Evolutionary conservation across 306 rosid species (phyloP).

Genomic region (Castanea mollissima): DNA sequence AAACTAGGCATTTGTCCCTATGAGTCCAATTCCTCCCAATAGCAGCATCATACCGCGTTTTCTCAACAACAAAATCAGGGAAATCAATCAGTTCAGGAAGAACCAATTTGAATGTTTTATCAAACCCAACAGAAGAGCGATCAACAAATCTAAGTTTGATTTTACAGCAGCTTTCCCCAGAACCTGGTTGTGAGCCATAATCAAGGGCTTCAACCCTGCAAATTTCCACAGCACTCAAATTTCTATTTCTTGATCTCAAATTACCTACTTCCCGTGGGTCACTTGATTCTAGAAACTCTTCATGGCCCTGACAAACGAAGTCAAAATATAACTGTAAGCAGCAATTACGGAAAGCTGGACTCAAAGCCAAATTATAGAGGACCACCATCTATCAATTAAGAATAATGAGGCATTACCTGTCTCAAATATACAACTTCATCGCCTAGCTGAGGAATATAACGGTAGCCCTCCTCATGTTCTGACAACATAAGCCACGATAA

Average conservation of each 20-base stretch:
- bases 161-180: conserved; percentile 87
- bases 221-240: conserved; percentile 52
- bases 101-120: conserved; percentile 48
- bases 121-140: conserved; percentile 45
- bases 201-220: conserved; percentile 72
- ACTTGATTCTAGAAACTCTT: conserved; percentile 48
- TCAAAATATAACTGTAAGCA: conserved; percentile 13
- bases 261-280: conserved; percentile 33
- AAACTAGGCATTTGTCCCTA: conserved; percentile 70
- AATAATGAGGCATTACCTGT: conserved; percentile 50
- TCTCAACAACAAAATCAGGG: conserved; percentile 83
- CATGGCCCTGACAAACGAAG: conserved; percentile 68
- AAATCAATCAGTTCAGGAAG: conserved; percentile 70
- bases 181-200: conserved; percentile 62
- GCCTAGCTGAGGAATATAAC: conserved; percentile 87
- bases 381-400: not conserved
- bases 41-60: conserved; percentile 66
- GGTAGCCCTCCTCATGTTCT: conserved; percentile 61
- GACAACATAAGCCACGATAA: conserved; percentile 75
- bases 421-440: conserved; percentile 82
- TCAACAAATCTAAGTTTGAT: conserved; percentile 57
- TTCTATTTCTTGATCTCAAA: conserved; percentile 41
- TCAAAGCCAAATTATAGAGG: conserved; percentile 17
- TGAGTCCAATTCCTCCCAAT: conserved; percentile 65
- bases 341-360: conserved; percentile 17